Evolutionary conservation across 345 rosid species (phyloP).

Genomic region (Streptanthus diversifolius): DNA sequence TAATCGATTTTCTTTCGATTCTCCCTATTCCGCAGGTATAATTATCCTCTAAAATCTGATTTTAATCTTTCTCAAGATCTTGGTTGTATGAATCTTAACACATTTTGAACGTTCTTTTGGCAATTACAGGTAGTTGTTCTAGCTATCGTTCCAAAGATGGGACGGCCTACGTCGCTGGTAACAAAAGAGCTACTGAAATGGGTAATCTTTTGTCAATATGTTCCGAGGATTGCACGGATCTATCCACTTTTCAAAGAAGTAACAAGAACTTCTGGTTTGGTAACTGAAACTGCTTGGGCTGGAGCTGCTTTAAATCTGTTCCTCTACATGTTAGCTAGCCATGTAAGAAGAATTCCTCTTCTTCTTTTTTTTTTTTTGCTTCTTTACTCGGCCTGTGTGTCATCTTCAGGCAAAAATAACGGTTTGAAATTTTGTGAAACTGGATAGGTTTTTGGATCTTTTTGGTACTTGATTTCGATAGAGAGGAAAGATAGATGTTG

Average conservation of each 20-base stretch:
- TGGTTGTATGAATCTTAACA: neutral
- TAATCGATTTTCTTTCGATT: conserved; percentile 38
- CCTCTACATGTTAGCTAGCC: conserved; percentile 41
- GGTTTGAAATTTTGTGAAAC: neutral
- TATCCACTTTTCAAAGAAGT: conserved; percentile 35
- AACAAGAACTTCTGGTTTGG: conserved; percentile 40
- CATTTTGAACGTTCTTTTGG: neutral
- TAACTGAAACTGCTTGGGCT: conserved; percentile 41
- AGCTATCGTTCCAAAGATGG: conserved; percentile 30
- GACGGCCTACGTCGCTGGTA: conserved; percentile 19
- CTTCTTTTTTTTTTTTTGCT: neutral
- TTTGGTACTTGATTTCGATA: conserved; percentile 42
- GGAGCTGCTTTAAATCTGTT: conserved; percentile 39
- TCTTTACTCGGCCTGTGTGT: neutral
- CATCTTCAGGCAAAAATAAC: neutral
- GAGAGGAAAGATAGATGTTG: conserved; percentile 42
- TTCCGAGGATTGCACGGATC: conserved; percentile 35
- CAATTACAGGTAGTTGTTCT: conserved; percentile 31
- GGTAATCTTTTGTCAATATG: conserved; percentile 35
- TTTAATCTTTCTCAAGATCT: neutral
- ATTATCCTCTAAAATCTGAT: neutral
- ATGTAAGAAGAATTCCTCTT: conserved; percentile 13
- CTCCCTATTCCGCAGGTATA: conserved; percentile 42
- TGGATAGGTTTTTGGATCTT: conserved; percentile 33
- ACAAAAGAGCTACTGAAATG: conserved; percentile 38